Percentiles rank a stretch among this genome's conserved stretches.
phyloP scores from a whole-genome alignment of 768 basidiomycete species.

The Clitopilus hobsonii region DNA sequence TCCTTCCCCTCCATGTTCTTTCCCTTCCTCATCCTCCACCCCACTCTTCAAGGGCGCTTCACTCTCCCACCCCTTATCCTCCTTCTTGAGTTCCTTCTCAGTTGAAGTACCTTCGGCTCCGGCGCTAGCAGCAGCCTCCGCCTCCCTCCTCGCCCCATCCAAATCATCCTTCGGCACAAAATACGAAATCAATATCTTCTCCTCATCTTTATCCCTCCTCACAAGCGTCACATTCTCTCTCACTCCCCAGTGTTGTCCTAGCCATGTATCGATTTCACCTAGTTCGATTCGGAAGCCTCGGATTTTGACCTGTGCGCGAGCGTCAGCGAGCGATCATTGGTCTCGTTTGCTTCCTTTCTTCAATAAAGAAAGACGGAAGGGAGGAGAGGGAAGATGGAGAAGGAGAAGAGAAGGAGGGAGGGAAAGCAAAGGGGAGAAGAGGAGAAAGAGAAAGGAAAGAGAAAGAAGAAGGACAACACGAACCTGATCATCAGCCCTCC shows the following conservation, averaged over 20 bases:
- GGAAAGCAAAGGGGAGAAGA: too few species aligned
- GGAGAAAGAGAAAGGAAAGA: too few species aligned
- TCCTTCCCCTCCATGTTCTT: constrained; percentile 51
- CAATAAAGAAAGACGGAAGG: too few species aligned
- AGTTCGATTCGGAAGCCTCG: constrained; percentile 98
- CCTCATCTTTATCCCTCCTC: constrained; percentile 95
- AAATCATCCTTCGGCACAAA: constrained; percentile 86
- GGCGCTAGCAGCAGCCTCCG: too few species aligned
- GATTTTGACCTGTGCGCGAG: constrained; percentile 67
- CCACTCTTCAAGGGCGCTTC: constrained; percentile 72
- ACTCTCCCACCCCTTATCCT: not conserved
- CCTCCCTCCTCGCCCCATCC: too few species aligned
- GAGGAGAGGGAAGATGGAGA: too few species aligned
- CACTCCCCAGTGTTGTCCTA: constrained; percentile 88
- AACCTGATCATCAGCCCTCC: constrained; percentile 89
- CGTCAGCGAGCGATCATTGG: not conserved
- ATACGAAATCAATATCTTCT: constrained; percentile 97
- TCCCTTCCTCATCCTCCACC: constrained; percentile 48
- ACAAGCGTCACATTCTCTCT: constrained; percentile 99
- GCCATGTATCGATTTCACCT: constrained; percentile 95
- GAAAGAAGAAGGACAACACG: not conserved
- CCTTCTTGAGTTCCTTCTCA: not conserved
- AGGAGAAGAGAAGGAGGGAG: too few species aligned
- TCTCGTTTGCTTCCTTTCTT: too few species aligned
- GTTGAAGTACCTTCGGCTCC: too few species aligned